Base-by-base conservation (phyloP, 139 green algal species). In the Yamagishiella unicocca region DNA sequence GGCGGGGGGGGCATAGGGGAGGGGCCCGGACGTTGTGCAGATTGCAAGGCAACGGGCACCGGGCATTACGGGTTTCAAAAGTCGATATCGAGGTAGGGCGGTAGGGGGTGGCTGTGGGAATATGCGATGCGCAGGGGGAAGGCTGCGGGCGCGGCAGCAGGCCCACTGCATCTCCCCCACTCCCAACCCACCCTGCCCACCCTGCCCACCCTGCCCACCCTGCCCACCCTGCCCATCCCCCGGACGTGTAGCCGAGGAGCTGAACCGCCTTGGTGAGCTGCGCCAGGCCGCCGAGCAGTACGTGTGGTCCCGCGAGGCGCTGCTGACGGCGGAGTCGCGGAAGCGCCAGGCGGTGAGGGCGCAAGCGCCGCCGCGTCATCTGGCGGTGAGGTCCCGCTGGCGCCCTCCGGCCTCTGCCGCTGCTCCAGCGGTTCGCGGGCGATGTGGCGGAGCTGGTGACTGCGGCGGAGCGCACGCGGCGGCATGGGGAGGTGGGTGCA, bases 241-340 rank as follows among this genome's bases (percentile, higher is more conserved):
- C n/a, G n/a, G n/a, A n/a, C n/a, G n/a, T 40, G 29, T 40, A 85
- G 79, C 50, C 7, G 46, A 66, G 12, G 79, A 85, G 42, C 50
- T 76, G 79, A 21, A 8, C 2, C 79, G 62, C 2, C 62, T 85
- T n/a, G 14, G 0, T 1, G 61, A 85, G 31, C 43, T 85, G 19
- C 40, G 42, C 2, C 10, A 76, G 29, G 79, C 79, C 0, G 61
- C 62, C 19, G 24, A 53, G 35, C 79, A 85, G n/a, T 85, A 66
- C 27, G 61, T 40, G 9, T 66, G n/a, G 42, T 40, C 42, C 19
- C 42, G 42, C 10, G 74, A 67, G 72, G 72, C 29, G 42, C 29
- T 80, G 72, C 31, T 80, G 43, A 43, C 17, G 35, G 40, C 70
- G 38, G 70, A 53, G 70, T 9, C 8, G 29, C 40, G 40, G 29